Evolutionary conservation across 2,329 filamentous ascomycete species (phyloP).

Genomic region (Hypoxylon sp.): DNA sequence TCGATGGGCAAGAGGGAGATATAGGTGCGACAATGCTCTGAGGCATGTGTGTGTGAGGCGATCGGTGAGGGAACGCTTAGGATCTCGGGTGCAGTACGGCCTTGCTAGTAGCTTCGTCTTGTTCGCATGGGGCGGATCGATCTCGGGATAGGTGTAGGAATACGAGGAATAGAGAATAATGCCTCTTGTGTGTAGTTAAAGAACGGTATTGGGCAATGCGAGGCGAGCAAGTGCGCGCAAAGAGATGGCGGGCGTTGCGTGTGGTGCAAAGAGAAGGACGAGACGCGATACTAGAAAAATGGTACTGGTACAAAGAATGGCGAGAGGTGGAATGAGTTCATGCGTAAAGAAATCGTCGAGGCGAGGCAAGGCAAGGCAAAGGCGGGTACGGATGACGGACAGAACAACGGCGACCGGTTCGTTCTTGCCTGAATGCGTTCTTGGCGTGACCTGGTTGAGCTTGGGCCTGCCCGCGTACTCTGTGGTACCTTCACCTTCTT

Average conservation of each 20-base stretch:
- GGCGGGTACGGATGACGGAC: conserved; percentile 46
- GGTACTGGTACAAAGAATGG: conserved; percentile 46
- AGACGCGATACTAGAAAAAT: conserved; percentile 42
- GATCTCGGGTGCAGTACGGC: conserved; percentile 27
- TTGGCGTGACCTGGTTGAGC: conserved; percentile 36
- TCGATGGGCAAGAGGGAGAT: conserved; percentile 25
- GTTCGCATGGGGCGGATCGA: conserved; percentile 27
- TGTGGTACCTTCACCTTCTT: background rate
- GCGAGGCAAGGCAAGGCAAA: conserved; percentile 46
- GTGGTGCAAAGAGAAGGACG: conserved; percentile 32
- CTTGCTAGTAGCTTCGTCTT: conserved; percentile 22
- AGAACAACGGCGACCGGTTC: conserved; percentile 40
- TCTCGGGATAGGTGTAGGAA: conserved; percentile 9
- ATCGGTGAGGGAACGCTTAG: conserved; percentile 16
- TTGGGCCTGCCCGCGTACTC: background rate
- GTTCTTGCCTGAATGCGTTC: conserved; percentile 40
- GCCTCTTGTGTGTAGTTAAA: conserved; percentile 28
- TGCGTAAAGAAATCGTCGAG: conserved; percentile 45
- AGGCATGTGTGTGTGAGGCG: conserved; percentile 40
- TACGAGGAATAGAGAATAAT: conserved; percentile 35
- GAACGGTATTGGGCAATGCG: conserved; percentile 32
- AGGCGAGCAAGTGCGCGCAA: conserved; percentile 27
- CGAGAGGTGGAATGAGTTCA: conserved; percentile 46
- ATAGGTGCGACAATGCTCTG: conserved; percentile 36
- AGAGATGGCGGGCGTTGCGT: conserved; percentile 17